Conservation (phyloP, 768 basidiomycete species). For the Mycena pura region DNA sequence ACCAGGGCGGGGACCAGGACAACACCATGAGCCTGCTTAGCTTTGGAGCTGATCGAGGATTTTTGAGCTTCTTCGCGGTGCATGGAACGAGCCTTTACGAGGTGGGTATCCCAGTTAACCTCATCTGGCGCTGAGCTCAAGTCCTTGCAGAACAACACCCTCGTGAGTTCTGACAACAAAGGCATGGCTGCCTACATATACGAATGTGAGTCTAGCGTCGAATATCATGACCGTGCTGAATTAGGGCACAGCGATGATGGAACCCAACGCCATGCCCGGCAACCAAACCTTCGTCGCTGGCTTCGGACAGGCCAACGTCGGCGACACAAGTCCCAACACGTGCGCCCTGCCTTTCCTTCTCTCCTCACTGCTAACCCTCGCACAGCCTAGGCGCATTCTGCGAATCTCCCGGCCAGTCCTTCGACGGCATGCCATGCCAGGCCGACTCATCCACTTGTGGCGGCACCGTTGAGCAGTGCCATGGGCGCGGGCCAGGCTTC, state of each 20-base stretch:
- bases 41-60: slow-evolving; percentile 71
- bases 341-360: slow-evolving; percentile 42
- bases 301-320: slow-evolving; percentile 83
- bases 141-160: slow-evolving; percentile 70
- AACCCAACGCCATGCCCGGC: slow-evolving; percentile 72
- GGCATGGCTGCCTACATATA: slow-evolving; percentile 86
- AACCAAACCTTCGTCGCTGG: slow-evolving; percentile 76
- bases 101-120: slow-evolving; percentile 41
- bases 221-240: not conserved
- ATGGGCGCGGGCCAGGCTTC: slow-evolving; percentile 82
- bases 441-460: slow-evolving; percentile 78
- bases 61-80: slow-evolving; percentile 79
- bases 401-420: slow-evolving; percentile 73
- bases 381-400: slow-evolving; percentile 74
- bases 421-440: slow-evolving; percentile 74
- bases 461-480: slow-evolving; percentile 68
- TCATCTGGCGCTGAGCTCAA: not conserved
- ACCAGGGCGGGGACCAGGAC: slow-evolving; percentile 64
- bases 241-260: slow-evolving; percentile 55
- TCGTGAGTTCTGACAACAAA: slow-evolving; percentile 85
- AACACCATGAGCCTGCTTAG: slow-evolving; percentile 73
- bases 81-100: slow-evolving; percentile 84
- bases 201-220: slow-evolving; percentile 54
- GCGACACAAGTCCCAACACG: slow-evolving; percentile 84
- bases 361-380: slow-evolving; percentile 8